Conservation (phyloP, 2,329 filamentous ascomycete genomes). For the Sphaceloma murrayae region DNA sequence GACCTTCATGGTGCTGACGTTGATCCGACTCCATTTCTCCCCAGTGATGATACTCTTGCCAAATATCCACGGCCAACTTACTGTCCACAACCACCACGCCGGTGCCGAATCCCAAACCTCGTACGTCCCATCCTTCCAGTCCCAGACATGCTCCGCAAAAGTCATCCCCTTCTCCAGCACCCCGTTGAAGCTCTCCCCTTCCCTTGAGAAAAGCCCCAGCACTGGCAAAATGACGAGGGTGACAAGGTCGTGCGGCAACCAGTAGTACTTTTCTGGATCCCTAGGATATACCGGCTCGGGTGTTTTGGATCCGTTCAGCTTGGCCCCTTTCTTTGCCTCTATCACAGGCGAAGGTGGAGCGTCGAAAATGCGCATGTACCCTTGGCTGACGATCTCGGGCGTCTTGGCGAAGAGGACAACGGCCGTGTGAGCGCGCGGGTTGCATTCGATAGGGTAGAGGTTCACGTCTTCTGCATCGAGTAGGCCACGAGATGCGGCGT, state of each 20-base stretch:
- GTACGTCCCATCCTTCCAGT: conserved; percentile 44
- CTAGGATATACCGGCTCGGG: conserved; percentile 23
- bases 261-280: conserved; percentile 42
- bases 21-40: conserved; percentile 53
- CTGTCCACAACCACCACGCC: conserved; percentile 43
- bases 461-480: conserved; percentile 23
- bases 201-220: conserved; percentile 29
- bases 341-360: conserved; percentile 18
- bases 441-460: conserved; percentile 62
- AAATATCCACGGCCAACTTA: conserved; percentile 48
- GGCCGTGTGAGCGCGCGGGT: conserved; percentile 59
- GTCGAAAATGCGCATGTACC: conserved; percentile 45
- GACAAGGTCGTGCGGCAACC: conserved; percentile 58
- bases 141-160: conserved; percentile 35
- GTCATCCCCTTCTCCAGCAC: conserved; percentile 24
- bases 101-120: conserved; percentile 42
- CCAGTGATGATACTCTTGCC: conserved; percentile 36
- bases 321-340: conserved; percentile 19
- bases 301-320: conserved; percentile 18
- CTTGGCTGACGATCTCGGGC: conserved; percentile 37
- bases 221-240: conserved; percentile 43
- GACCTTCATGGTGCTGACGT: conserved; percentile 57
- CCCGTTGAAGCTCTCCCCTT: conserved; percentile 21
- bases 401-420: conserved; percentile 49
- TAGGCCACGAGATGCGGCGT: conserved; percentile 21